phyloP scores from a whole-genome alignment of 768 basidiomycete genomes.

The Termitomyces sp. region DNA sequence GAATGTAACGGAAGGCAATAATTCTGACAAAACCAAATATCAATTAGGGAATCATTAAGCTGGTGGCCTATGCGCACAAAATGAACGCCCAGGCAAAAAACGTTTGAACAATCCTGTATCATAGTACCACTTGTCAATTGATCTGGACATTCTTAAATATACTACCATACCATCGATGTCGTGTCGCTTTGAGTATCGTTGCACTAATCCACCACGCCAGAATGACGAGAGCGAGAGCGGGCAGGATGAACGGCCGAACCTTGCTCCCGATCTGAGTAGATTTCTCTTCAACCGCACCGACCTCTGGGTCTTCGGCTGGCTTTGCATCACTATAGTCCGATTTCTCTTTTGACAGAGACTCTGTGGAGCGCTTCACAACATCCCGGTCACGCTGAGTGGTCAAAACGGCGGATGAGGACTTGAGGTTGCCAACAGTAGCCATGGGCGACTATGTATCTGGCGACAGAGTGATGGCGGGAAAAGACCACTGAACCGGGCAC shows the following conservation, averaged over 20 bases:
- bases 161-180: constrained; percentile 63
- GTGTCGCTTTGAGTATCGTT: constrained; percentile 62
- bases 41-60: not conserved
- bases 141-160: constrained; percentile 4
- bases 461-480: not conserved
- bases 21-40: constrained; percentile 34
- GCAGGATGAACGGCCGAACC: constrained; percentile 44
- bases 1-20: constrained; percentile 84
- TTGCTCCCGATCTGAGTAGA: constrained; percentile 12
- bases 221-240: constrained; percentile 53
- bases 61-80: constrained; percentile 37
- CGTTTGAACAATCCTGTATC: constrained; percentile 70
- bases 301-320: constrained; percentile 3
- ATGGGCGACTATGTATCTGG: not conserved
- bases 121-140: constrained; percentile 4
- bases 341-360: constrained; percentile 20
- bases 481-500: not conserved
- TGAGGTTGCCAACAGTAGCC: constrained; percentile 8
- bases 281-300: constrained; percentile 3
- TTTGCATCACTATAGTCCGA: constrained; percentile 10
- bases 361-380: constrained; percentile 18
- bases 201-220: constrained; percentile 87
- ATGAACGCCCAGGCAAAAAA: constrained; percentile 84
- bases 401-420: constrained; percentile 7
- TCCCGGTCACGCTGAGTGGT: constrained; percentile 9